These are phyloP conservation scores for Trichoderma atroviride DNA, from an alignment of 2,329 filamentous ascomycete species.

Conservation along the genomic window DNA sequence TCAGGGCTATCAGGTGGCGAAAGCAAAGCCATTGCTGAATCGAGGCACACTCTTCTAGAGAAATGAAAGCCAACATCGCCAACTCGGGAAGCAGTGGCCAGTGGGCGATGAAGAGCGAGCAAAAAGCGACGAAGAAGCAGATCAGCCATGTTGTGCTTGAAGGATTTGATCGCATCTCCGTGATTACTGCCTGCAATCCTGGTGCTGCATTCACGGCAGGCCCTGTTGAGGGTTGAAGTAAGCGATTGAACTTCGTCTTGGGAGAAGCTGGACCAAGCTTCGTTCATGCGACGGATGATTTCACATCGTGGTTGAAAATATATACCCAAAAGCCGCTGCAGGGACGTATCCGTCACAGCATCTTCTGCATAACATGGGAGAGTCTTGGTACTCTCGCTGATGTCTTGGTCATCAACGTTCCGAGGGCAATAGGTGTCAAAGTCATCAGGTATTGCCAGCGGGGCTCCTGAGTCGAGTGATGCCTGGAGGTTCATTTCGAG, in stretches of 20 bases:
- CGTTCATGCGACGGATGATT: not conserved
- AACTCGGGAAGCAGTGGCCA: not conserved
- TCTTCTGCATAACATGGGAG: not conserved
- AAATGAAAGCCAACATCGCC: not conserved
- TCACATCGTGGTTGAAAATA: not conserved
- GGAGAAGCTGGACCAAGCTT: not conserved
- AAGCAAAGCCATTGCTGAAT: not conserved
- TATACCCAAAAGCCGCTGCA: not conserved
- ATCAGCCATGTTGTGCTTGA: not conserved
- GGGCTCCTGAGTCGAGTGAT: conserved; percentile 54
- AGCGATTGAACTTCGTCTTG: not conserved
- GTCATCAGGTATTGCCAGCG: conserved; percentile 51
- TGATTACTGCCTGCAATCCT: not conserved
- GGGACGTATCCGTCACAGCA: not conserved
- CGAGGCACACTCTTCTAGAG: not conserved
- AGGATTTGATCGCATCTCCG: not conserved
- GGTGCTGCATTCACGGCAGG: not conserved
- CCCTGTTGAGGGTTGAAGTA: not conserved
- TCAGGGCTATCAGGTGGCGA: not conserved
- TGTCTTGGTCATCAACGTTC: conserved; percentile 39
- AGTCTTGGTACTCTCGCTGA: not conserved
- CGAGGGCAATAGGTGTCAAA: conserved; percentile 54
- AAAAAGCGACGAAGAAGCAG: not conserved
- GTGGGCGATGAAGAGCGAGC: not conserved
- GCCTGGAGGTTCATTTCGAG: conserved; percentile 57